These are phyloP conservation scores for Pleodorina starrii DNA, from an alignment of 139 green algal genomes.

Conservation along the genomic window DNA sequence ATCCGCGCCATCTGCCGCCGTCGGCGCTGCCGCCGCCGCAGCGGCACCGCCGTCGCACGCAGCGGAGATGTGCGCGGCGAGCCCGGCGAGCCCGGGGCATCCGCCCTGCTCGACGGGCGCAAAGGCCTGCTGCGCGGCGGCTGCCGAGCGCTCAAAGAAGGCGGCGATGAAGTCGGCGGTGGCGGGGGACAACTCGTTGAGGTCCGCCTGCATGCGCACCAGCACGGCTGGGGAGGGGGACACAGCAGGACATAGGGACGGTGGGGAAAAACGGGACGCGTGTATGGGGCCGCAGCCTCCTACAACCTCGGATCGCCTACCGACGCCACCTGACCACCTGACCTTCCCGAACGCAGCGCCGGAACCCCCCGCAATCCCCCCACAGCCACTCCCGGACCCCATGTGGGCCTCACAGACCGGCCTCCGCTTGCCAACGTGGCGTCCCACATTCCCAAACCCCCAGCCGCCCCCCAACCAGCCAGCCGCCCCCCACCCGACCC, in stretches of 20 bases:
- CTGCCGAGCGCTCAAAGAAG: conserved; percentile 9
- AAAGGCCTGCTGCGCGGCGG: not conserved
- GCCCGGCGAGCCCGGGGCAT: not conserved
- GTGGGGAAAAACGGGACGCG: not conserved
- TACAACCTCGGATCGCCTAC: too few relatives aligned
- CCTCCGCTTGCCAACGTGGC: too few relatives aligned
- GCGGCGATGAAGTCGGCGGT: conserved; percentile 62
- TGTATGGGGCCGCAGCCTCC: too few relatives aligned
- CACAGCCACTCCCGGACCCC: not conserved
- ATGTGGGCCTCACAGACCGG: too few relatives aligned
- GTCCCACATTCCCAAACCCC: too few relatives aligned
- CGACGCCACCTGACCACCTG: too few relatives aligned
- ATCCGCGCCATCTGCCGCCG: too few relatives aligned
- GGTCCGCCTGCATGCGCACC: conserved; percentile 69
- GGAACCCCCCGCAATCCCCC: not conserved
- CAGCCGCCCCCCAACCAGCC: too few relatives aligned
- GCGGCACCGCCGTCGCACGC: not conserved
- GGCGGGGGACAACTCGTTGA: conserved; percentile 64
- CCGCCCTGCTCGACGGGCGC: not conserved
- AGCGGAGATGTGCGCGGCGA: too few relatives aligned
- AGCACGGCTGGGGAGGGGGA: conserved; percentile 40
- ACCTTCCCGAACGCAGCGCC: too few relatives aligned
- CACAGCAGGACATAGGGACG: not conserved
- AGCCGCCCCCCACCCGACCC: too few relatives aligned
- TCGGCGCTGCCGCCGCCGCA: not conserved